phyloP scores from a whole-genome alignment of 208 protist genomes.

The Leishmania tarentolae region DNA sequence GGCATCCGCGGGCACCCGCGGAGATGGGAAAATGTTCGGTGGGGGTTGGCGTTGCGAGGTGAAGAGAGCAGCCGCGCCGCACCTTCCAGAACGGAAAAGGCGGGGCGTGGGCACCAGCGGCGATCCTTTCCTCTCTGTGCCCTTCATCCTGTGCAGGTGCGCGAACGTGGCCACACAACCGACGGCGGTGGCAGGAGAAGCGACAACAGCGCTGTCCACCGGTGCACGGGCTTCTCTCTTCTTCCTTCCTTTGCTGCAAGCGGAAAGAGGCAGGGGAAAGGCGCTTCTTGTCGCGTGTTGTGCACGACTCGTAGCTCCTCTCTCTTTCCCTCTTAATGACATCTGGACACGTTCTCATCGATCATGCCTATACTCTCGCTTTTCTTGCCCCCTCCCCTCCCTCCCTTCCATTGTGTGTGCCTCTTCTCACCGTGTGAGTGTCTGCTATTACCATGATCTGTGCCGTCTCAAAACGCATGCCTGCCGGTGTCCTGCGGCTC shows the following conservation, averaged over 20 bases:
- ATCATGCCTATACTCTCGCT: background rate
- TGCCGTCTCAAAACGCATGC: background rate
- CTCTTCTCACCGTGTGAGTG: background rate
- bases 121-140: background rate
- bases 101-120: background rate
- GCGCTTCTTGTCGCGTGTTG: background rate
- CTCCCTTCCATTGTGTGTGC: background rate
- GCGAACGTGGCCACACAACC: background rate
- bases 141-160: background rate
- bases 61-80: background rate
- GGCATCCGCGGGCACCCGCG: background rate
- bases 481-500: background rate
- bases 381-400: constrained; percentile 1
- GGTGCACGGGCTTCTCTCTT: background rate
- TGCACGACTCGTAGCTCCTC: background rate
- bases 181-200: background rate
- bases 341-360: background rate
- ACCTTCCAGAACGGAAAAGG: background rate
- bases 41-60: background rate
- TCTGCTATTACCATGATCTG: background rate
- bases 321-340: background rate
- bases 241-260: background rate
- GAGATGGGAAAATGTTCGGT: background rate
- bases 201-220: background rate
- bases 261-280: background rate